Evolutionary conservation across 345 rosid genomes (phyloP), one percentile per base, ranked within the genome.

Genomic region (Brassica napus): DNA sequence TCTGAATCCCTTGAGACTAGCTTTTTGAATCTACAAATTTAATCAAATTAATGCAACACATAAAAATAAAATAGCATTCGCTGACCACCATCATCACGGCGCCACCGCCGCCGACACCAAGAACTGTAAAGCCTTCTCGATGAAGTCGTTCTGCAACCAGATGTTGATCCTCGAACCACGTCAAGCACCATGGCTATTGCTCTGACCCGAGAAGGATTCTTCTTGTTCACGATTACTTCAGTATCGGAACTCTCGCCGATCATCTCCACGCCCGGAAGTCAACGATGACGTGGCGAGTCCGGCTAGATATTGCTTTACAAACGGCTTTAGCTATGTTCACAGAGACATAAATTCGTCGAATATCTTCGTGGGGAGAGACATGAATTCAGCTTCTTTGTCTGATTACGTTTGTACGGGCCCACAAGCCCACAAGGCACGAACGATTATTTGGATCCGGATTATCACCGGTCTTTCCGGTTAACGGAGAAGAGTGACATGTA

Each of bases 401-500:
- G 92, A 87, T n/a, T 89, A 65, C 63, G 97, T 94, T 0, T 92
- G 94, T 82, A 92, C 98, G 11, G 98, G 23, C 23, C 23, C 23
- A 21, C 23, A 21, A 21, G 97, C 16, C 98, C 98, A 0, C 98
- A 94, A 60, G 97, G 97, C 0, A 92, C 98, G 0, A 97, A 97
- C 1, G 98, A 97, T 11, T 94, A 94, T 55, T 72, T 92, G 30
- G 97, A 92, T 61, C 98, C 98, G 82, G 97, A 94, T 77, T 91
- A 94, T 68, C 93, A 94, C 84, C 87, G 90, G 35, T 94, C 97
- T 23, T 94, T 94, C 71, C 84, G 94, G 83, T 62, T 94, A 80
- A 94, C 98, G 0, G 98, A 94, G 24, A 94, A 91, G 85, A 91
- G 97, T 71, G 97, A 92, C 69, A 93, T 94, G 57, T 94, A 92